A percentile compares a stretch with the other conserved stretches of the same genome.
Evolutionary conservation across 352 stramenopile genomes (phyloP).

Genomic region (Globisporangium echinulatum): DNA sequence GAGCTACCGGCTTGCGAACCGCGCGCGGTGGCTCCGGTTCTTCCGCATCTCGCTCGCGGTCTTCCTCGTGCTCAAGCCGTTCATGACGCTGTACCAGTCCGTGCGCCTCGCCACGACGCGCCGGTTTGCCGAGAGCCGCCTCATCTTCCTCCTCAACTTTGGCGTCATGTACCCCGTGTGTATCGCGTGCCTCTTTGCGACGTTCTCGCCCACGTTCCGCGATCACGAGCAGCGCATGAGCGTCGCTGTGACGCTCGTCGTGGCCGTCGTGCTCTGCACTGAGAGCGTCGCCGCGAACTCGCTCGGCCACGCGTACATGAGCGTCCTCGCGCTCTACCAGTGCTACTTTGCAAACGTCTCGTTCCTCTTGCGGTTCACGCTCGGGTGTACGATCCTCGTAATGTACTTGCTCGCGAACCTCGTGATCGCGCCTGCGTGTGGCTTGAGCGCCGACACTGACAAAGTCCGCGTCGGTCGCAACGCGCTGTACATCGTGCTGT

Average conservation of each 20-base stretch:
- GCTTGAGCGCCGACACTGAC: conserved; percentile 32
- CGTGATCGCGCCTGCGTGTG: conserved; percentile 37
- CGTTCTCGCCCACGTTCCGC: conserved; percentile 59
- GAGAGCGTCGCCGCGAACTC: conserved; percentile 67
- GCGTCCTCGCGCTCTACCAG: conserved; percentile 70
- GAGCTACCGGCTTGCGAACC: conserved; percentile 68
- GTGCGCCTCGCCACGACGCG: conserved; percentile 34
- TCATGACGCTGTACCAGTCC: conserved; percentile 74
- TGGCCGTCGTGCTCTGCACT: conserved; percentile 52
- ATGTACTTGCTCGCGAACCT: conserved; percentile 65
- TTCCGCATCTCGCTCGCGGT: conserved; percentile 60
- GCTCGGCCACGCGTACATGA: conserved; percentile 73
- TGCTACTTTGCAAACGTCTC: conserved; percentile 81
- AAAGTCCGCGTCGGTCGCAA: conserved; percentile 54
- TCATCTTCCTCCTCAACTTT: conserved; percentile 78
- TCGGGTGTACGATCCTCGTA: conserved; percentile 52
- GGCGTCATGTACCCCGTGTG: conserved; percentile 69
- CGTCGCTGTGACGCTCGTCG: conserved; percentile 43
- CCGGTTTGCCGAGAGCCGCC: conserved; percentile 41
- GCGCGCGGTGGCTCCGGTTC: conserved; percentile 57
- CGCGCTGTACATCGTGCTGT: conserved; percentile 79
- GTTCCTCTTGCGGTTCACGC: conserved; percentile 55
- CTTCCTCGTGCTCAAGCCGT: conserved; percentile 62
- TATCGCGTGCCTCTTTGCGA: conserved; percentile 52
- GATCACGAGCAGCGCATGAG: conserved; percentile 53